Conservation (phyloP, 2,329 filamentous ascomycete species). For the Alternaria burnsii region DNA sequence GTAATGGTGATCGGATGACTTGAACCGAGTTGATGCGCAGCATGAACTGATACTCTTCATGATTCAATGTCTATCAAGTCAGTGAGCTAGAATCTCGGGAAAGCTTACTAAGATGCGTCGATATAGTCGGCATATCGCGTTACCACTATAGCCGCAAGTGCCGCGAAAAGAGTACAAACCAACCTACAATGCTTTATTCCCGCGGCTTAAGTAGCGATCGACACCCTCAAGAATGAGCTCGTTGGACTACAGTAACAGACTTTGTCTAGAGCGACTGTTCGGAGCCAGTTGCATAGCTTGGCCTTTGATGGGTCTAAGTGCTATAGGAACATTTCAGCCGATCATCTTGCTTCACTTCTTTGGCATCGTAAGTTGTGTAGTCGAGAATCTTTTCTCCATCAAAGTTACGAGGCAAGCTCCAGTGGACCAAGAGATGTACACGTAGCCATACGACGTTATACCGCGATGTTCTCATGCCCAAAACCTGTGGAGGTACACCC, state of each 20-base stretch:
- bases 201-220: neutral
- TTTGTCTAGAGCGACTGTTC: neutral
- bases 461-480: neutral
- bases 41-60: neutral
- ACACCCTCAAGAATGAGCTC: neutral
- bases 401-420: neutral
- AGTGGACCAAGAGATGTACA: neutral
- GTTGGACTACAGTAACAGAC: neutral
- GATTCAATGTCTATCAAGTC: neutral
- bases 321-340: neutral
- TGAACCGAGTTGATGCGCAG: neutral
- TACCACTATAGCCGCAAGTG: conserved; percentile 2
- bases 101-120: neutral
- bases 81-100: neutral
- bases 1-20: neutral
- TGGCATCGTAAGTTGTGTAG: neutral
- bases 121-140: neutral
- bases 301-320: neutral
- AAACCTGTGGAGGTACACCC: neutral
- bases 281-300: neutral
- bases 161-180: neutral
- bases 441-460: neutral
- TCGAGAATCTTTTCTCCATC: neutral
- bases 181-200: neutral
- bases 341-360: conserved; percentile 3